Evolutionary conservation across 495 filamentous ascomycete species (phyloP).

Genomic region (Tuber umbilicatum): DNA sequence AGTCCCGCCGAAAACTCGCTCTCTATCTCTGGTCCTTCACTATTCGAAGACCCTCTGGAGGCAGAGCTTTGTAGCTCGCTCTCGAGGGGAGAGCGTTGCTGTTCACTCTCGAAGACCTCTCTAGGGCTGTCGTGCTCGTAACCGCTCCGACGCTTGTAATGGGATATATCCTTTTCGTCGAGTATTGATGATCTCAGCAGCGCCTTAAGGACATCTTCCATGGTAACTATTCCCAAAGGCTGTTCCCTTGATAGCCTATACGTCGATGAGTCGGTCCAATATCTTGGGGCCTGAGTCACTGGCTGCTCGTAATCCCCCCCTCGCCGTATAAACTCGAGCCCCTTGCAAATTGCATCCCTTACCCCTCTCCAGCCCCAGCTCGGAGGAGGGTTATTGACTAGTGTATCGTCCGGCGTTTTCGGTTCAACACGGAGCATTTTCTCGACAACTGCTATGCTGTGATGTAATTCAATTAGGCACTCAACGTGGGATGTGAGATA

Average conservation of each 20-base stretch:
- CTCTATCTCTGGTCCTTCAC: background rate
- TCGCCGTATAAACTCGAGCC: background rate
- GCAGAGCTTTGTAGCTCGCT: background rate
- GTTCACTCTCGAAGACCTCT: background rate
- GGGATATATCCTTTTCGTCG: conserved; percentile 34
- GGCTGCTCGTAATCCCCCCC: background rate
- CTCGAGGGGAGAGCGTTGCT: background rate
- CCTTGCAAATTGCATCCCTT: background rate
- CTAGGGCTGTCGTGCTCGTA: conserved; percentile 7
- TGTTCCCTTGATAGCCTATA: conserved; percentile 20
- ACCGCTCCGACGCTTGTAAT: conserved; percentile 13
- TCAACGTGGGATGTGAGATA: background rate
- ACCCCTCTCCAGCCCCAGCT: background rate
- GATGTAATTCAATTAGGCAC: background rate
- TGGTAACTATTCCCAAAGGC: conserved; percentile 27
- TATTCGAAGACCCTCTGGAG: background rate
- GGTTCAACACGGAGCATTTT: background rate
- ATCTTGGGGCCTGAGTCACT: conserved; percentile 15
- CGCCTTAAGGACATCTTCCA: conserved; percentile 30
- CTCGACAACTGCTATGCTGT: conserved; percentile 33
- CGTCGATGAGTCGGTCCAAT: conserved; percentile 23
- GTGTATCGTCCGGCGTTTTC: background rate
- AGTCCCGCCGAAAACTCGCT: background rate
- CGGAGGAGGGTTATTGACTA: background rate
- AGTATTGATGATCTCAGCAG: conserved; percentile 30